phyloP scores from a whole-genome alignment of 441 rosid species.

The Sinapis alba region DNA sequence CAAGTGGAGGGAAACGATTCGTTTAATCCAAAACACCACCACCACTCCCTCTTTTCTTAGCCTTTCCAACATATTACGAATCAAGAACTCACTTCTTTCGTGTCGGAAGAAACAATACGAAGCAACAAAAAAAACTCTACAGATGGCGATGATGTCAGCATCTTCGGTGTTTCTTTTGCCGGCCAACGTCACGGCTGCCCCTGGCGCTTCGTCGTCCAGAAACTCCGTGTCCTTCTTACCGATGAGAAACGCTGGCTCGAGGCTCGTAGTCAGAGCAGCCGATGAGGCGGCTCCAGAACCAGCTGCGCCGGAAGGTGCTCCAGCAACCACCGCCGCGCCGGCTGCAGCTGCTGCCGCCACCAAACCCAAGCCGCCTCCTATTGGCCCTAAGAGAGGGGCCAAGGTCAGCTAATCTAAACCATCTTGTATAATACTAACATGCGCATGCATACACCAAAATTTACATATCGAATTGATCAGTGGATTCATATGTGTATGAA shows the following conservation, averaged over 20 bases:
- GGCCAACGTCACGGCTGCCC: slow-evolving; percentile 48
- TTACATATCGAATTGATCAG: background rate
- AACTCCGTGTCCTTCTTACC: slow-evolving; percentile 52
- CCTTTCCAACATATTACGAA: slow-evolving; percentile 13
- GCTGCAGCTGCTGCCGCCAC: slow-evolving; percentile 51
- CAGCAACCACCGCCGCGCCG: slow-evolving; percentile 46
- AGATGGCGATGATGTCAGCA: slow-evolving; percentile 69
- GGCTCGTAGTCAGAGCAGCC: slow-evolving; percentile 65
- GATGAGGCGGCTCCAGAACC: slow-evolving; percentile 57
- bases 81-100: slow-evolving; percentile 22
- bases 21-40: slow-evolving; percentile 35
- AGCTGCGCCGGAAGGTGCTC: slow-evolving; percentile 31
- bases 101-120: slow-evolving; percentile 8
- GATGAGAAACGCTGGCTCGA: slow-evolving; percentile 48
- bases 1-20: slow-evolving; percentile 64
- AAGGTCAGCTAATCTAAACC: slow-evolving; percentile 50
- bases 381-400: slow-evolving; percentile 94
- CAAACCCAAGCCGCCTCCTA: slow-evolving; percentile 82
- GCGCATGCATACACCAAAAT: background rate
- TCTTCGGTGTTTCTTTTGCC: slow-evolving; percentile 65
- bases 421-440: background rate
- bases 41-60: slow-evolving; percentile 33
- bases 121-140: background rate
- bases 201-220: slow-evolving; percentile 45
- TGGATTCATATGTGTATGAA: background rate